Percentiles rank a stretch among this genome's conserved stretches.
Evolutionary conservation across 2,329 filamentous ascomycete genomes (phyloP).

Genomic region (Ramularia collo-cygni): DNA sequence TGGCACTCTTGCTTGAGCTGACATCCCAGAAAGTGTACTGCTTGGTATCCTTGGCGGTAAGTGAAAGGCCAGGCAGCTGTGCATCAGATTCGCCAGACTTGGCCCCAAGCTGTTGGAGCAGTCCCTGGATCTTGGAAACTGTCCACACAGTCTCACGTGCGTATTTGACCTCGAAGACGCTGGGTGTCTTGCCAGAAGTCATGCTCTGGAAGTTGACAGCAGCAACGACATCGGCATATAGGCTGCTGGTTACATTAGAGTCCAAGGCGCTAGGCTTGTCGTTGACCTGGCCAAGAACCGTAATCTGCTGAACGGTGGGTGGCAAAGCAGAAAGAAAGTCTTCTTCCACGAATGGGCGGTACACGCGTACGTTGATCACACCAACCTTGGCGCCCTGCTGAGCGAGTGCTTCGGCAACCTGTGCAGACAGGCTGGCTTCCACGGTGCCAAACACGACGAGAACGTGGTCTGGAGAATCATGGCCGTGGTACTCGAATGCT

Average conservation of each 20-base stretch:
- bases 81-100: conserved; percentile 32
- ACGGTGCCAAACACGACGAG: conserved; percentile 89
- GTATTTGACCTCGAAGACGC: conserved; percentile 84
- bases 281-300: conserved; percentile 82
- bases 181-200: conserved; percentile 52
- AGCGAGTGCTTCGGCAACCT: conserved; percentile 68
- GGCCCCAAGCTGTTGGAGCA: conserved; percentile 42
- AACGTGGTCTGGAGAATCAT: conserved; percentile 70
- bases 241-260: conserved; percentile 67
- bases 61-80: conserved; percentile 33
- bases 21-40: conserved; percentile 94
- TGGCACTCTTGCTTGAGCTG: conserved; percentile 63
- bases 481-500: conserved; percentile 89
- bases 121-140: conserved; percentile 44
- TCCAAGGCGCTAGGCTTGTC: conserved; percentile 68
- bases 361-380: conserved; percentile 84
- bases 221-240: conserved; percentile 88
- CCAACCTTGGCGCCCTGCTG: conserved; percentile 71
- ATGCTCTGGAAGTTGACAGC: conserved; percentile 71
- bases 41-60: conserved; percentile 49
- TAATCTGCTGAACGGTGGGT: conserved; percentile 64
- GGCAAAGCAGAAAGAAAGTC: conserved; percentile 81
- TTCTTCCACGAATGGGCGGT: conserved; percentile 92
- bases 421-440: conserved; percentile 77
- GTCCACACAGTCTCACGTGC: conserved; percentile 63